Conservation (phyloP, 2,329 filamentous ascomycete genomes). For the Cladosporium sphaerospermum region DNA sequence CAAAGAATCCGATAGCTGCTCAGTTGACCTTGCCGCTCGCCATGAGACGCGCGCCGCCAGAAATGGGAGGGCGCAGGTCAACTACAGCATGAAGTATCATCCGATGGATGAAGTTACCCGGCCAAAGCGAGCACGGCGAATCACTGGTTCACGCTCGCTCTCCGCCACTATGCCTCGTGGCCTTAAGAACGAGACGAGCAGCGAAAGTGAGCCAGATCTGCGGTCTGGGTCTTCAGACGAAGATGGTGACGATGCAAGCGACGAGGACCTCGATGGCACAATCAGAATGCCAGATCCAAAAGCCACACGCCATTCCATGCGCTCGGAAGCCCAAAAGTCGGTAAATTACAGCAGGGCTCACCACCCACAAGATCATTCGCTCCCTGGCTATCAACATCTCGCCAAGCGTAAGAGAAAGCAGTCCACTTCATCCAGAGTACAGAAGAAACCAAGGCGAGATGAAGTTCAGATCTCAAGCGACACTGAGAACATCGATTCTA, state of each 20-base stretch:
- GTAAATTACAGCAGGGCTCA: slow-evolving; percentile 20
- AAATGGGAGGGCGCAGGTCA: slow-evolving; percentile 12
- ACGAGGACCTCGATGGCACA: not conserved
- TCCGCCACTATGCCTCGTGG: not conserved
- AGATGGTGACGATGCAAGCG: not conserved
- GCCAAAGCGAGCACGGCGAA: slow-evolving; percentile 12
- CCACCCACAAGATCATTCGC: slow-evolving; percentile 22
- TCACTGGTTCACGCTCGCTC: slow-evolving; percentile 3
- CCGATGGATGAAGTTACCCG: slow-evolving; percentile 23
- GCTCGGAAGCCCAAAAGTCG: slow-evolving; percentile 17
- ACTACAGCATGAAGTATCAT: slow-evolving; percentile 21
- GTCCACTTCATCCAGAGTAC: not conserved
- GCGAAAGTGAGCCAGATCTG: slow-evolving; percentile 4
- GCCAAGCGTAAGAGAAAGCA: slow-evolving; percentile 8
- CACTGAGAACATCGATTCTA: too few species aligned
- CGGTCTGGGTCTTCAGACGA: slow-evolving; percentile 4
- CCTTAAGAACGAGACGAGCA: not conserved
- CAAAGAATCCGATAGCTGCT: slow-evolving; percentile 10
- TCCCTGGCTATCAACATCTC: slow-evolving; percentile 18
- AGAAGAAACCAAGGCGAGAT: not conserved
- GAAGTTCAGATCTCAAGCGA: too few species aligned
- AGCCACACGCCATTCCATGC: slow-evolving; percentile 20
- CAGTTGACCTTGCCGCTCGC: not conserved
- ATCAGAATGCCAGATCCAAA: slow-evolving; percentile 16
- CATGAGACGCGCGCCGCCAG: slow-evolving; percentile 16